Conservation (phyloP, 805 yeast species). For the Kuraishia borneana region DNA sequence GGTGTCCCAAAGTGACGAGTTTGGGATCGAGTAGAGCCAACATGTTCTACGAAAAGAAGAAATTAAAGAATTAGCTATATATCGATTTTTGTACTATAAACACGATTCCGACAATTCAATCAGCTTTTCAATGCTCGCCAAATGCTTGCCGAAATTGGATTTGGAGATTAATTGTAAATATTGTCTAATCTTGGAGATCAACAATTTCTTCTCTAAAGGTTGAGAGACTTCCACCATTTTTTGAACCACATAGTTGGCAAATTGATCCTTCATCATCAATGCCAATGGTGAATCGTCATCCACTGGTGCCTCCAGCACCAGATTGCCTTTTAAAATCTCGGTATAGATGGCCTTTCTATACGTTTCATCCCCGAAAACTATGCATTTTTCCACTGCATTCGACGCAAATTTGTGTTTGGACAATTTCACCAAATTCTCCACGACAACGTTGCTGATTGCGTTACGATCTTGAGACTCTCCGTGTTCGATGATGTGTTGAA, state of each 20-base stretch:
- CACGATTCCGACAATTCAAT: conserved; percentile 39
- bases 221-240: conserved; percentile 78
- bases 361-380: conserved; percentile 52
- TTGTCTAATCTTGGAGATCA: conserved; percentile 69
- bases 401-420: conserved; percentile 98
- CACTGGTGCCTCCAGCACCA: conserved; percentile 29
- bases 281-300: conserved; percentile 65
- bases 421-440: conserved; percentile 51
- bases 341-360: conserved; percentile 57
- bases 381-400: conserved; percentile 92
- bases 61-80: conserved; percentile 5
- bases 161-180: conserved; percentile 67
- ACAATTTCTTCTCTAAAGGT: conserved; percentile 53
- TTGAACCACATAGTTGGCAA: conserved; percentile 95
- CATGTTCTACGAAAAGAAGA: conserved; percentile 46
- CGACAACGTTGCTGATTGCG: conserved; percentile 53
- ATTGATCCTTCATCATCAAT: conserved; percentile 95
- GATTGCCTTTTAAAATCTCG: conserved; percentile 51
- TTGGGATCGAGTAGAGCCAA: conserved; percentile 71
- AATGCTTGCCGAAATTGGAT: conserved; percentile 67
- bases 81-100: neutral
- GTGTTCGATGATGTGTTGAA: conserved; percentile 86
- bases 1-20: conserved; percentile 80
- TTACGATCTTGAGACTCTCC: conserved; percentile 54
- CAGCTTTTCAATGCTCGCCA: conserved; percentile 73